Evolutionary conservation across 1,139 yeast genomes (phyloP).

Genomic region (Candida gigantensis): DNA sequence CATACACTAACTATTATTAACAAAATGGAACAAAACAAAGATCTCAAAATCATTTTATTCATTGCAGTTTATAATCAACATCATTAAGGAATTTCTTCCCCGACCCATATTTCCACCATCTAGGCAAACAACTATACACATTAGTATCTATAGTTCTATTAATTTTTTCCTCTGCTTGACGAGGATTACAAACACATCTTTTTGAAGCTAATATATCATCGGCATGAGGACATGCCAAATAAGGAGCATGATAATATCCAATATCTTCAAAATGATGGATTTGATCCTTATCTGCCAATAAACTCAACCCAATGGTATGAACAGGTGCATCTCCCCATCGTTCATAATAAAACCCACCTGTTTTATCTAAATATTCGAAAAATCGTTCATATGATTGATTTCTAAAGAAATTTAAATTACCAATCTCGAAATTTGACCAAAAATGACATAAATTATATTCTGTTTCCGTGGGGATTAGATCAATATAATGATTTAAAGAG

Average conservation of each 20-base stretch:
- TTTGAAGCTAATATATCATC: constrained; percentile 50
- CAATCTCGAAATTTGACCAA: constrained; percentile 95
- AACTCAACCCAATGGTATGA: constrained; percentile 73
- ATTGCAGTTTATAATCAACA: constrained; percentile 18
- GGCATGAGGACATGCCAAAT: constrained; percentile 74
- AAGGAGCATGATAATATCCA: constrained; percentile 86
- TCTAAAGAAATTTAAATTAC: constrained; percentile 75
- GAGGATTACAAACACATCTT: constrained; percentile 67
- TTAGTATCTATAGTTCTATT: constrained; percentile 53
- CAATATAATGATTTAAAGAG: constrained; percentile 30
- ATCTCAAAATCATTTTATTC: not conserved
- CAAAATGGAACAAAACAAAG: not conserved
- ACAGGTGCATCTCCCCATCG: constrained; percentile 99
- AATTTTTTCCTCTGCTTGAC: constrained; percentile 34
- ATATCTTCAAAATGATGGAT: constrained; percentile 90
- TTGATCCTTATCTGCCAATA: constrained; percentile 65
- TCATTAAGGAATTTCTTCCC: constrained; percentile 54
- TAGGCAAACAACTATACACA: constrained; percentile 70
- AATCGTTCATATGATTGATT: constrained; percentile 67
- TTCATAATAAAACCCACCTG: constrained; percentile 88
- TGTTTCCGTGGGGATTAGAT: constrained; percentile 31
- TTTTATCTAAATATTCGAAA: constrained; percentile 65
- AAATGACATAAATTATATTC: constrained; percentile 89
- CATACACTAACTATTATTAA: no score
- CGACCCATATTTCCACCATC: constrained; percentile 83